Evolutionary conservation across 495 filamentous ascomycete species (phyloP), one percentile per base, ranked within the genome.

Genomic region (Trichoderma orchidacearum): DNA sequence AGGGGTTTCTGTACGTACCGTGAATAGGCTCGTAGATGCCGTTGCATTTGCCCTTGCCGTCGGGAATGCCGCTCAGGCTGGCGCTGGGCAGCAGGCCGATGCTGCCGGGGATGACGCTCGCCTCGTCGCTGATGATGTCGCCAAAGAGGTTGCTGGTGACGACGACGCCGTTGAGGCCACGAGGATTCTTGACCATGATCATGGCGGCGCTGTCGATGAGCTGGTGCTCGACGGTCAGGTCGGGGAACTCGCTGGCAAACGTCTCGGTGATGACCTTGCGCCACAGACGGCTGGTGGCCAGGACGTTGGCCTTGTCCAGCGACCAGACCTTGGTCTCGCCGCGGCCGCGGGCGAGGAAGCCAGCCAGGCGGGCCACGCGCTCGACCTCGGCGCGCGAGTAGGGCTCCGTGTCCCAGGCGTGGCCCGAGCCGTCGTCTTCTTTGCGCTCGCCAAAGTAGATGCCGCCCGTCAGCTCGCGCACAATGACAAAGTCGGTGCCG

Each of bases 21-120:
- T 98, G 94, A 62, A 97, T 97, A 30, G 94, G 94, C 78, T 97
- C 93, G 67, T 96, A 98, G 63, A 98, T 96, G 63, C 93, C 85
- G 61, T 86, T 88, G 59, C 85, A 83, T 63, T 73, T 80, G 38
- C 75, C 72, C 73, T 85, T 85, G 13, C 81, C 76, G 73, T 95
- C 91, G 1, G 93, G 93, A 48, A 94, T 82, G 21, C 86, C 90
- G 52, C 82, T 85, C 68, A 98, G 72, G 69, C 85, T 91, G 6
- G 93, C 93, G 70, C 86, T 91, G 9, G 93, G 93, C 66, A 95
- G 73, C 62, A 98, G 70, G 4, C 93, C 93, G 64, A 98, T 80
- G 57, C 84, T 89, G 2, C 93, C 93, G 7, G 92, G 90, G 61
- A 98, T 97, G 29, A 96, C 93, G 67, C 86, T 92, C 7, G 93